These are phyloP conservation scores for Zasmidium angulare DNA, from an alignment of 2,329 filamentous ascomycete genomes.

Conservation along the genomic window DNA sequence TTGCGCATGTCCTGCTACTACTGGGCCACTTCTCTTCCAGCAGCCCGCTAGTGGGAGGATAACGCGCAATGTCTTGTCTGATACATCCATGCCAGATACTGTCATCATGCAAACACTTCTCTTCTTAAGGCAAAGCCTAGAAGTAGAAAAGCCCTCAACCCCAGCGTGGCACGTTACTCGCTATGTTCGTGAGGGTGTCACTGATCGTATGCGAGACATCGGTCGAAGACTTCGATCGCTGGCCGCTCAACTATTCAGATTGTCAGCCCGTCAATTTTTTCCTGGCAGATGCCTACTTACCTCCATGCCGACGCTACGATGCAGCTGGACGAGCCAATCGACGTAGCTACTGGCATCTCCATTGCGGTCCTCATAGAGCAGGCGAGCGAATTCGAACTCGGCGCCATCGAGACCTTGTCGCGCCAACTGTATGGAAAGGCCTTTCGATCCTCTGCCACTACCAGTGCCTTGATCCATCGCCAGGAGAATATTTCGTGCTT, in stretches of 20 bases:
- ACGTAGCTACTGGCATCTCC: conserved; percentile 98
- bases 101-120: background rate
- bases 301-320: conserved; percentile 89
- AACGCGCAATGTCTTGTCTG: no score
- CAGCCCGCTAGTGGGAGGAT: no score
- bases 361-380: conserved; percentile 91
- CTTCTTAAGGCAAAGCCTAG: background rate
- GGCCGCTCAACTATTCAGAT: conserved; percentile 30
- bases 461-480: conserved; percentile 72
- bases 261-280: conserved; percentile 16
- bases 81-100: no score
- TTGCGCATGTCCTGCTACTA: no score
- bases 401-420: conserved; percentile 90
- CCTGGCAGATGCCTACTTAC: conserved; percentile 33
- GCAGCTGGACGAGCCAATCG: conserved; percentile 95
- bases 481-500: conserved; percentile 89
- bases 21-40: no score
- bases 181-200: conserved; percentile 33
- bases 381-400: conserved; percentile 91
- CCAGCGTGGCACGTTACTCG: conserved; percentile 31
- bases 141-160: conserved; percentile 14
- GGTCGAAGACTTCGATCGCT: conserved; percentile 26
- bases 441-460: conserved; percentile 55
- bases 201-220: conserved; percentile 26
- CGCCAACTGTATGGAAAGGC: conserved; percentile 83